phyloP scores from a whole-genome alignment of 2,329 filamentous ascomycete genomes.

The Trichoderma brevicompactum region DNA sequence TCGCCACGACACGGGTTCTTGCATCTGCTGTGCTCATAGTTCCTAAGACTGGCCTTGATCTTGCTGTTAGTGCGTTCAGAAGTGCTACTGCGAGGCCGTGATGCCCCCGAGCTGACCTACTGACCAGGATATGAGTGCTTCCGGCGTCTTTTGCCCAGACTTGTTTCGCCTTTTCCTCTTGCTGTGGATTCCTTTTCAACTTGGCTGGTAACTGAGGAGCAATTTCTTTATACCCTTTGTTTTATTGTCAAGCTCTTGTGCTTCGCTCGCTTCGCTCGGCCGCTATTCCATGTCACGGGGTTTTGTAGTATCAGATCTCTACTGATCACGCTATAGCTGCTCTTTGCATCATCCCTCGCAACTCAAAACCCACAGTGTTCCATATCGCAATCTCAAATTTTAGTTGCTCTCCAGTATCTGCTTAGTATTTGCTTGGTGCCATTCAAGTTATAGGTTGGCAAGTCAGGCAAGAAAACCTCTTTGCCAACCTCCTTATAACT shows the following conservation, averaged over 20 bases:
- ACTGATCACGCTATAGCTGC: conserved; percentile 1
- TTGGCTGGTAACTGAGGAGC: not conserved
- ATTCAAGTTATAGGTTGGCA: not conserved
- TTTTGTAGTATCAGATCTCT: not conserved
- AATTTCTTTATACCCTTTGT: not conserved
- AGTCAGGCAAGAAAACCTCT: not conserved
- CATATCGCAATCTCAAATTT: not conserved
- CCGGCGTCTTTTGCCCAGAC: not conserved
- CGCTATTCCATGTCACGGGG: not conserved
- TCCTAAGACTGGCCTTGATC: conserved; percentile 7
- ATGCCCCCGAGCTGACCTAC: not conserved
- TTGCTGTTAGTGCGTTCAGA: not conserved
- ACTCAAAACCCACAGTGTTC: conserved; percentile 26
- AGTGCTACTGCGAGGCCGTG: not conserved
- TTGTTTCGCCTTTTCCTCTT: not conserved
- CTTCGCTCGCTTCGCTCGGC: conserved; percentile 1
- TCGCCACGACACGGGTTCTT: conserved; percentile 17
- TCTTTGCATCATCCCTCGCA: conserved; percentile 11
- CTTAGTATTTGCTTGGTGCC: not conserved
- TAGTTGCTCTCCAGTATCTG: not conserved
- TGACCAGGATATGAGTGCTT: not conserved
- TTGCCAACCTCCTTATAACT: not conserved
- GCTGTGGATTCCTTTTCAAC: too few relatives aligned
- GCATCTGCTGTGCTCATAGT: conserved; percentile 21
- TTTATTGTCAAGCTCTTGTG: conserved; percentile 1